Evolutionary conservation across 768 basidiomycete species (phyloP), one percentile per base, ranked within the genome.

Genomic region (Termitomyces sp.): DNA sequence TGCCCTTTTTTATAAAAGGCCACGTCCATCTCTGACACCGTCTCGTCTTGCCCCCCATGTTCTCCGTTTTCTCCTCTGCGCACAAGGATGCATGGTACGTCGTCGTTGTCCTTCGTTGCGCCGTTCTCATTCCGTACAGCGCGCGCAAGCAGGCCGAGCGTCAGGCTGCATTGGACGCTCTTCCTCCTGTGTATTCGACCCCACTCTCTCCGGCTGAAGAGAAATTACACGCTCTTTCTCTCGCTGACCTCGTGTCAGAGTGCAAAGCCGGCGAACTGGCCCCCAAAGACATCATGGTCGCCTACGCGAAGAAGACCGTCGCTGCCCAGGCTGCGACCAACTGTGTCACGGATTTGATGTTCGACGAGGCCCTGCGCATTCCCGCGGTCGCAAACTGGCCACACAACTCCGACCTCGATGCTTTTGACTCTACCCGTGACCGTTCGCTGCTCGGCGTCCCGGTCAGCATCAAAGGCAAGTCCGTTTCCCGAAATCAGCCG

Each of bases 261-360:
- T 82, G 79, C 68, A 74, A 70, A 36, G 66, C 75, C 20, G 81
- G 80, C 23, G 56, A 65, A 5, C 66, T 80, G 30, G 65, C 77
- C 4, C 79, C 80, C 18, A 64, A 73, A 2, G 69, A 74, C 18
- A 70, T 86, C 59, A 71, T 86, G 67, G 68, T 70, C 32, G 75
- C 80, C 0, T 88, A 85, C 68, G 79, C 77, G 30, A 85, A 86
- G 67, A 80, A 79, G 58, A 73, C 82, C 1, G 66, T 88, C 3
- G 69, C 74, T 26, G 83, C 83, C 0, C 84, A 86, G 18, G 70
- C 72, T 36, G 74, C 76, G 55, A 88, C 86, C 18, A 89, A 90
- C 67, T 91, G 89, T 64, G 69, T 89, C 48, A 79, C 86, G 10
- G 87, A 89, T 61, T 72, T 89, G 58, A 80, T 87, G 77, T 82